phyloP scores from a whole-genome alignment of 2,329 filamentous ascomycete genomes.

The Thelonectria rubi region DNA sequence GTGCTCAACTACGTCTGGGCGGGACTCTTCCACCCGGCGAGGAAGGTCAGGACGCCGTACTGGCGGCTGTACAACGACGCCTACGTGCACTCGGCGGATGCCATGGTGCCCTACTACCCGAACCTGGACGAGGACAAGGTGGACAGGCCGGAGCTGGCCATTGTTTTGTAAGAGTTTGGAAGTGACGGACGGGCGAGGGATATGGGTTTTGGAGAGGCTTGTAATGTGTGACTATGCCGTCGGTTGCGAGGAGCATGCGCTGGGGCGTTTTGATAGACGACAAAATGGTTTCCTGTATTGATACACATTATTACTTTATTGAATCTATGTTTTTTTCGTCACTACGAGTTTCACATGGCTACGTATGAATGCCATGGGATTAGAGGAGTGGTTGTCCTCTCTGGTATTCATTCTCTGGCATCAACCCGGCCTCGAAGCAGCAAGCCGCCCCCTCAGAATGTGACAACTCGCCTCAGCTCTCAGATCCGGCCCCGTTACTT shows the following conservation, averaged over 20 bases:
- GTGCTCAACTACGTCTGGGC: constrained; percentile 99
- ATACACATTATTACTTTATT: constrained; percentile 13
- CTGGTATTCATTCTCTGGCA: too few relatives aligned
- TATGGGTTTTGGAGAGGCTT: constrained; percentile 26
- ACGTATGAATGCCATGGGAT: too few relatives aligned
- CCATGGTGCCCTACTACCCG: constrained; percentile 97
- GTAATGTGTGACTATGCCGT: constrained; percentile 40
- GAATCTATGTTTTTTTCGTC: neutral
- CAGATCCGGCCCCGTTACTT: neutral
- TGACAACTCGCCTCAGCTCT: neutral
- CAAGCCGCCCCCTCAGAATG: neutral
- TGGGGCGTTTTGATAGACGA: constrained; percentile 44
- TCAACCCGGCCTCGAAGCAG: neutral
- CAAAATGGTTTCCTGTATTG: constrained; percentile 34
- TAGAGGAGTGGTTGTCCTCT: too few relatives aligned
- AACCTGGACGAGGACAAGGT: constrained; percentile 82
- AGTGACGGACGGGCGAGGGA: constrained; percentile 1
- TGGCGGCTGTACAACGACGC: constrained; percentile 98
- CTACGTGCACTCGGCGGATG: constrained; percentile 91
- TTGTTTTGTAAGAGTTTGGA: constrained; percentile 71
- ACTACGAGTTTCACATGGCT: too few relatives aligned
- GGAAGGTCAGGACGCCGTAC: constrained; percentile 93
- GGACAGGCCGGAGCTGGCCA: constrained; percentile 81
- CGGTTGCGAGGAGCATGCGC: constrained; percentile 39
- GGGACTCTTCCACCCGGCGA: constrained; percentile 93